Evolutionary conservation across 2,329 filamentous ascomycete genomes (phyloP).

Genomic region (Exophiala sideris): DNA sequence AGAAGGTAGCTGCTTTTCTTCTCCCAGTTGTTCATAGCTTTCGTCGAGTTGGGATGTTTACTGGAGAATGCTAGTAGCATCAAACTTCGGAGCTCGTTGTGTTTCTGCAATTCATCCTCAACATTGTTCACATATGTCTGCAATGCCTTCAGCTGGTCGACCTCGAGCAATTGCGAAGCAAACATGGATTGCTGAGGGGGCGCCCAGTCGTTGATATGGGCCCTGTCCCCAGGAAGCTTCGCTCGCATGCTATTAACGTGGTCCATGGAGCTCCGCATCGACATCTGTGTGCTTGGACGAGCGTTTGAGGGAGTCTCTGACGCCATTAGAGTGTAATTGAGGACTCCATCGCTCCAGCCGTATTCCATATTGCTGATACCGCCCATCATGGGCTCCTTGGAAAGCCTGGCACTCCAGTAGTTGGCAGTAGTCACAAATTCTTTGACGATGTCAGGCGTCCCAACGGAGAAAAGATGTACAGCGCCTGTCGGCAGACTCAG

Average conservation of each 20-base stretch:
- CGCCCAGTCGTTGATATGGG: conserved; percentile 81
- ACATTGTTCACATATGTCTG: conserved; percentile 77
- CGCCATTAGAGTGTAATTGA: conserved; percentile 70
- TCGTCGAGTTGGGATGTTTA: conserved; percentile 72
- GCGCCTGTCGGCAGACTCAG: conserved; percentile 87
- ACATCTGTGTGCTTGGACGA: conserved; percentile 58
- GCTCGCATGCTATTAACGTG: conserved; percentile 58
- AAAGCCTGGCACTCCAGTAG: conserved; percentile 94
- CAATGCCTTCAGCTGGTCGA: conserved; percentile 74
- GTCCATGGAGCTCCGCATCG: conserved; percentile 64
- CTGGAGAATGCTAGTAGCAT: conserved; percentile 90
- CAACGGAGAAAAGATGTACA: conserved; percentile 97
- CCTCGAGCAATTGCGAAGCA: conserved; percentile 71
- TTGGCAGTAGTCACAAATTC: conserved; percentile 95
- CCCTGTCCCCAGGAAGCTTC: conserved; percentile 78
- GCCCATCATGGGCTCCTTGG: conserved; percentile 87
- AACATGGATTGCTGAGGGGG: conserved; percentile 89
- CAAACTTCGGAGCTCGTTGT: conserved; percentile 82
- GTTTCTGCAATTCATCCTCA: conserved; percentile 77
- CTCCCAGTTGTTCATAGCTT: conserved; percentile 96
- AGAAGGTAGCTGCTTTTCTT: conserved; percentile 88
- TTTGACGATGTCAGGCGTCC: conserved; percentile 87
- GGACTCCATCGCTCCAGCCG: conserved; percentile 84
- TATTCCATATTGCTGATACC: conserved; percentile 97
- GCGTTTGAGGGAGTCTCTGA: conserved; percentile 42